Base-by-base conservation (phyloP, 768 basidiomycete genomes). In the Lactifluus volemus region DNA sequence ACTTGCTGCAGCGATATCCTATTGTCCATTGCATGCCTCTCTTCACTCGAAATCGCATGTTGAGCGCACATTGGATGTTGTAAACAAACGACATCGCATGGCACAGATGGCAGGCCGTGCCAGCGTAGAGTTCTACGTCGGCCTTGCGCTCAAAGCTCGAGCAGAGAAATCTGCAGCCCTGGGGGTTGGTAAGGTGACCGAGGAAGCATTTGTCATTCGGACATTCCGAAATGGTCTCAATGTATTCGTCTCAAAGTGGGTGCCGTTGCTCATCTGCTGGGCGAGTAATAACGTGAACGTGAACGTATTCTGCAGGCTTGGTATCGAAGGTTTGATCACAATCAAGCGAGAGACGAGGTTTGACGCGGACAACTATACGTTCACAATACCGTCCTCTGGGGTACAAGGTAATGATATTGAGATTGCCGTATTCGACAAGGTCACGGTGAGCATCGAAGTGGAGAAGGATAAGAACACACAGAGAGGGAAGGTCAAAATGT, bases 61-160 rank as follows among this genome's bases (percentile, higher is more conserved):
- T 3, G 97, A 98, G 70, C 84, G 86, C 19, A 81, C 89, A 7
- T 73, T 98, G 64, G 86, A 86, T 59, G 84, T 89, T 25, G 88
- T 98, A 54, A 99, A 98, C 68, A 82, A 86, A 47, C 81, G 95
- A 17, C 96, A 99, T 71, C 82, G 96, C 30, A 89, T 96, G 83
- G 97, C 97, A 0, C 97, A 99, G 70, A 96, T 95, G 89, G 97
- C 97, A 0, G 86, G 95, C 4, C 80, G 97, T 14, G 97, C 97
- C 0, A 96, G 92, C 70, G 88, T 98, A 36, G 96, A 99, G 73
- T 99, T 98, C 67, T 98, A 97, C 68, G 94, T 98, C 30, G 95
- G 96, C 0, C 75, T 99, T 15, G 93, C 95, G 4, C 74, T 98
- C 63, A 92, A 92, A 66, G 84, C 81, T 2, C 78, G 85, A 14